Evolutionary conservation across 331 rosid genomes (phyloP).

Genomic region (Rosa hybrid): DNA sequence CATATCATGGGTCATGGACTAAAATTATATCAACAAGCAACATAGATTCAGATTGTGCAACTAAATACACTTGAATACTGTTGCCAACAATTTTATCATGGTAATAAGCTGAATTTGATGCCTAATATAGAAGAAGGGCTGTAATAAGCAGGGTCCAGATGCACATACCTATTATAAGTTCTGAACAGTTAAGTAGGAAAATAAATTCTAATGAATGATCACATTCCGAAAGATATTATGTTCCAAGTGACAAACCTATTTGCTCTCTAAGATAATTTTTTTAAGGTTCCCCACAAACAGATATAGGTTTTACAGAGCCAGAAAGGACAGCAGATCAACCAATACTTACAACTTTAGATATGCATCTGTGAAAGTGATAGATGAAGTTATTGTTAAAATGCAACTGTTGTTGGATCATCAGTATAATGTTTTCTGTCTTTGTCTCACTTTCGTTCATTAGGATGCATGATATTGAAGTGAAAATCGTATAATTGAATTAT

Average conservation of each 20-base stretch:
- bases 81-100: not conserved
- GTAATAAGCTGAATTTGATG: not conserved
- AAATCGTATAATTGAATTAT: not conserved
- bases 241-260: not conserved
- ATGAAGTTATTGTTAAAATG: not conserved
- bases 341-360: not conserved
- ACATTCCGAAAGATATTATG: not conserved
- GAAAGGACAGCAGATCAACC: not conserved
- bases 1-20: not conserved
- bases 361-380: slow-evolving; percentile 1
- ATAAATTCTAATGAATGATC: not conserved
- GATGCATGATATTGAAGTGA: not conserved
- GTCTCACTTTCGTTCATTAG: not conserved
- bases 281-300: not conserved
- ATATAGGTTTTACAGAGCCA: not conserved
- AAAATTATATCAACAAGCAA: not conserved
- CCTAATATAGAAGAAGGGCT: not conserved
- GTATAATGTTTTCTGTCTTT: not conserved
- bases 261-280: not conserved
- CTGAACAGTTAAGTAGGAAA: not conserved
- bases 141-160: not conserved
- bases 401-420: not conserved
- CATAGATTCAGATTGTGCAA: not conserved
- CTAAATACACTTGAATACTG: not conserved
- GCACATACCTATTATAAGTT: not conserved